Evolutionary conservation across 2,329 filamentous ascomycete species (phyloP).

Genomic region (Tolypocladium nubicola): DNA sequence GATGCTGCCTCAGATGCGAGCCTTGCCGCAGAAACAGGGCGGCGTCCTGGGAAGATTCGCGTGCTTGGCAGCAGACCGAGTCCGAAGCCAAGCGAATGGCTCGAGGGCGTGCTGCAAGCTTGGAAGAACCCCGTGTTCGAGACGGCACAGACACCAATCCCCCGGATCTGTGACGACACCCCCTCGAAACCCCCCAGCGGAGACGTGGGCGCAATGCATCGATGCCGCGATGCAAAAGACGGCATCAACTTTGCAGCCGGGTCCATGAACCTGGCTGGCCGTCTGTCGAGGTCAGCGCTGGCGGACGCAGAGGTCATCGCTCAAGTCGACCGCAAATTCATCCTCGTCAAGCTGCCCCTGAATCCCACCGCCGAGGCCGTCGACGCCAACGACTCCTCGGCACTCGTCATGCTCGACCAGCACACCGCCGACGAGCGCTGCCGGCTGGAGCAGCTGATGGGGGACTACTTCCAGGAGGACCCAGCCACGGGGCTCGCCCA

Average conservation of each 20-base stretch:
- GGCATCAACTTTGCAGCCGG: conserved; percentile 17
- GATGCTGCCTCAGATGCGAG: not conserved
- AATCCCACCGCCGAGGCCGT: not conserved
- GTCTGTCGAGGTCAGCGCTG: conserved; percentile 54
- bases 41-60: not conserved
- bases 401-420: conserved; percentile 76
- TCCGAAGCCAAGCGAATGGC: conserved; percentile 35
- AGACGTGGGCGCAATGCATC: not conserved
- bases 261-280: conserved; percentile 22
- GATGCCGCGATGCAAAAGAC: conserved; percentile 3
- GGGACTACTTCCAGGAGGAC: conserved; percentile 31
- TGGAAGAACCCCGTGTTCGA: conserved; percentile 75
- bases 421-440: conserved; percentile 90
- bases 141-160: conserved; percentile 33
- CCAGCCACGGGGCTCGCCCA: not conserved
- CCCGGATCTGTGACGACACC: conserved; percentile 20
- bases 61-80: conserved; percentile 2
- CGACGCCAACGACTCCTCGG: conserved; percentile 22
- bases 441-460: conserved; percentile 64
- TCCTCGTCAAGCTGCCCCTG: conserved; percentile 52
- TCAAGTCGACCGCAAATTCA: conserved; percentile 86
- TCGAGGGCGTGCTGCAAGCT: conserved; percentile 45
- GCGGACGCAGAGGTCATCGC: conserved; percentile 54
- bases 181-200: not conserved
- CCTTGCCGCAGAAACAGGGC: not conserved